Evolutionary conservation across 805 yeast species (phyloP), one percentile per base, ranked within the genome.

Genomic region (Pichia eremophila): DNA sequence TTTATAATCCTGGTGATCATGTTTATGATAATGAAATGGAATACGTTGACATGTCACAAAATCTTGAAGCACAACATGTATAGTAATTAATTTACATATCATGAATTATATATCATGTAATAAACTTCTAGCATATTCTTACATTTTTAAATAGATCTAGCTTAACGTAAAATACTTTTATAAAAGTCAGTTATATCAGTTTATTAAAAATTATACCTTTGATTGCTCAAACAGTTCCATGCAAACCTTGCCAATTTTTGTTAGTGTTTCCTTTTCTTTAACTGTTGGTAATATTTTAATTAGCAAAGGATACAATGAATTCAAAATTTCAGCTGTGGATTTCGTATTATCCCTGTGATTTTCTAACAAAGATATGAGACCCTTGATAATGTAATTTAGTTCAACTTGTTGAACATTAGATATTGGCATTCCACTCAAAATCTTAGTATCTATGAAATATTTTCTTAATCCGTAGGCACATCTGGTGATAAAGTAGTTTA

Each of bases 331-430:
- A 39, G 25, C 18, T 11, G 28, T 11, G 10, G 27, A 29, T 17
- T 10, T n/a, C 5, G 32, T 14, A 29, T 28, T 39, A 45, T 22
- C n/a, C 8, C 9, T 5, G 8, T 12, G 14, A 31, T 18, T 10
- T 4, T 18, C 9, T 11, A 51, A 19, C 18, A 47, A 17, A n/a
- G 4, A 29, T 4, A 28, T 15, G 8, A 79, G 54, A 0, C 85
- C 83, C 5, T 61, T 49, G 25, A 82, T 54, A 7, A 79, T 56
- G 0, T 67, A 55, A 12, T 53, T 51, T n/a, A 89, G 57, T 60
- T 90, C 98, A 7, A 67, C 63, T 46, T 76, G 76, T 54, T 86
- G 87, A 8, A 85, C 62, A 38, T 74, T 70, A 0, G 91, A 77
- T 15, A 85, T 67, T 1, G 97, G 97, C 45, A 75, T 75, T 31